Evolutionary conservation across 2,329 filamentous ascomycete genomes (phyloP).

Genomic region (Nectriaceae sp.): DNA sequence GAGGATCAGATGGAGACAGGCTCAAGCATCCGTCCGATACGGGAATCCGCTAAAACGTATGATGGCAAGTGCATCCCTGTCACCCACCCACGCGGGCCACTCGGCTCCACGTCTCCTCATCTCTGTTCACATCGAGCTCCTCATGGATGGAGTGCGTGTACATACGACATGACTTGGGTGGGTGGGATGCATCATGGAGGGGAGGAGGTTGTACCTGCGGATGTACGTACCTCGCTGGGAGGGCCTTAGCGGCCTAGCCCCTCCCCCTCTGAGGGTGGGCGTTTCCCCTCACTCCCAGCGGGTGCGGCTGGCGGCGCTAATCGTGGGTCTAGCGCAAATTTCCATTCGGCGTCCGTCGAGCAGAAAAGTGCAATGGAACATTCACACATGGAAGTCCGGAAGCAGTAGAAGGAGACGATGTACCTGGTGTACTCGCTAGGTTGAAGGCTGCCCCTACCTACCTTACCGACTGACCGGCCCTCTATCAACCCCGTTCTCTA

Average conservation of each 20-base stretch:
- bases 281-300: conserved; percentile 5
- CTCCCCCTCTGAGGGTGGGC: too few relatives aligned
- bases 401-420: too few relatives aligned
- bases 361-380: too few relatives aligned
- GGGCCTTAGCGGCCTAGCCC: background rate
- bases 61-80: background rate
- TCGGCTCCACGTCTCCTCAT: background rate
- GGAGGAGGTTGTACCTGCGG: background rate
- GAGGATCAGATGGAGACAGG: background rate
- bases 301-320: conserved; percentile 11
- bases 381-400: too few relatives aligned
- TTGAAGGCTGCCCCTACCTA: too few relatives aligned
- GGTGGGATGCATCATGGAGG: background rate
- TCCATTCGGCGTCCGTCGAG: too few relatives aligned
- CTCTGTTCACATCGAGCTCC: background rate
- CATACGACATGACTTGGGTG: background rate
- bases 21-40: background rate
- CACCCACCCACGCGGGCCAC: background rate
- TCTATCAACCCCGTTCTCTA: too few relatives aligned
- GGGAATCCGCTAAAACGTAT: background rate
- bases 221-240: background rate
- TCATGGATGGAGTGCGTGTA: background rate
- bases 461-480: too few relatives aligned
- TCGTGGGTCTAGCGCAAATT: conserved; percentile 22
- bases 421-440: too few relatives aligned